phyloP scores from a whole-genome alignment of 1,284 basidiomycete species.

The Cutaneotrichosporon sp. region DNA sequence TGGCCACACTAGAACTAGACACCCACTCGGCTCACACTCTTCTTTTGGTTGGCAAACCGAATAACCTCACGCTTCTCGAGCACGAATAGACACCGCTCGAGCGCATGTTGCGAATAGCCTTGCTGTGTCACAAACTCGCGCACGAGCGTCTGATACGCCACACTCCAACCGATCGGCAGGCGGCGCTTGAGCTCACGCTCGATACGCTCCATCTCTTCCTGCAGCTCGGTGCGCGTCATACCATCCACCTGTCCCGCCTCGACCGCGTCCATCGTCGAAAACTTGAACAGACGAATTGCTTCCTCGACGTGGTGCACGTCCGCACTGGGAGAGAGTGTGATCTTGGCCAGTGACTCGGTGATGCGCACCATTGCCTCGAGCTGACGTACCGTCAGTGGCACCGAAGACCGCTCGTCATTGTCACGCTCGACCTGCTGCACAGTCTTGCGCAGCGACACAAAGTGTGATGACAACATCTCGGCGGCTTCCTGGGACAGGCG shows the following conservation, averaged over 20 bases:
- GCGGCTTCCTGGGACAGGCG: slow-evolving; percentile 88
- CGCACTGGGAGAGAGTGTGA: slow-evolving; percentile 83
- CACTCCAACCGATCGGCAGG: slow-evolving; percentile 94
- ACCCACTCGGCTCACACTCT: slow-evolving; percentile 48
- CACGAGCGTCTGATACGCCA: slow-evolving; percentile 90
- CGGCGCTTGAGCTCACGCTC: slow-evolving; percentile 86
- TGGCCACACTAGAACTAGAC: slow-evolving; percentile 32
- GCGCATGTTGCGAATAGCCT: slow-evolving; percentile 83
- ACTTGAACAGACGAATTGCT: slow-evolving; percentile 96
- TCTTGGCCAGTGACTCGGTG: slow-evolving; percentile 92
- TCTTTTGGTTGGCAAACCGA: slow-evolving; percentile 74
- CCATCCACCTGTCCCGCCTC: slow-evolving; percentile 85
- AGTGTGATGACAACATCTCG: slow-evolving; percentile 96
- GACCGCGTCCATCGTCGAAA: slow-evolving; percentile 98
- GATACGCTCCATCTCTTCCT: slow-evolving; percentile 89
- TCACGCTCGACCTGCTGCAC: slow-evolving; percentile 95
- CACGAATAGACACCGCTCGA: slow-evolving; percentile 88
- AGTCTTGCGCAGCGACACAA: slow-evolving; percentile 89
- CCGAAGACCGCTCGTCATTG: slow-evolving; percentile 95
- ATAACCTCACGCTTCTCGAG: slow-evolving; percentile 95
- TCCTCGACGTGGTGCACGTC: slow-evolving; percentile 95
- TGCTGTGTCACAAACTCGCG: slow-evolving; percentile 93
- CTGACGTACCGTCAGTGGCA: slow-evolving; percentile 98
- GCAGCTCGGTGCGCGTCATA: slow-evolving; percentile 84
- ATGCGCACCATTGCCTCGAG: slow-evolving; percentile 98